Evolutionary conservation across 1,284 basidiomycete species (phyloP), one percentile per base, ranked within the genome.

Genomic region (Veloboletus limbatus): DNA sequence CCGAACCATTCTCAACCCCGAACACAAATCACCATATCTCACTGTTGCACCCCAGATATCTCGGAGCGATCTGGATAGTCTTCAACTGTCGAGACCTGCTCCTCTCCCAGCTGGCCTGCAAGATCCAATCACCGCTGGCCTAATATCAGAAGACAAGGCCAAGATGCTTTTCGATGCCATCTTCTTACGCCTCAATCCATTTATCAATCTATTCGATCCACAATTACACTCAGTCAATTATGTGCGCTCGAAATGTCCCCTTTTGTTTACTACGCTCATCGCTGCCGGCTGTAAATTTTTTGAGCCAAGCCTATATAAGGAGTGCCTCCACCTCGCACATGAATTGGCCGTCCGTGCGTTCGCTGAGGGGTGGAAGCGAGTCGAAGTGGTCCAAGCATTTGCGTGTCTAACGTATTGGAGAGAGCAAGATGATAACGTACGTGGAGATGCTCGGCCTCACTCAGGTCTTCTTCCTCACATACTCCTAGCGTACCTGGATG

Each of bases 241-340:
- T 60, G 81, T 92, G 55, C 86, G 90, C 54, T 73, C 74, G 18
- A 79, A 78, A 50, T 88, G 81, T 40, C 83, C 86, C 0, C 84
- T 92, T 58, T 73, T 93, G 43, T 92, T 91, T 66, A 88, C 89
- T 6, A 80, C 83, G 26, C 76, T 93, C 47, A 73, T 92, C 59
- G 86, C 89, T 77, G 87, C 85, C 14, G 85, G 83, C 18, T 85
- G 84, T 72, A 91, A 92, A 66, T 92, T 92, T 59, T 92, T 89
- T 71, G 78, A 78, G 49, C 78, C 82, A 8, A 78, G 81, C 38
- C 64, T 80, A 27, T 90, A 85, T 67, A 78, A 78, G 53, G 69
- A 72, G 24, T 86, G 81, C 54, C 80, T 82, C 52, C 79, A 78
- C 53, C 73, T 89, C 21, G 84, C 81, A 18, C 77, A 87, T 51